phyloP scores from a whole-genome alignment of 78 protist genomes.

The Parvularia atlantis region DNA sequence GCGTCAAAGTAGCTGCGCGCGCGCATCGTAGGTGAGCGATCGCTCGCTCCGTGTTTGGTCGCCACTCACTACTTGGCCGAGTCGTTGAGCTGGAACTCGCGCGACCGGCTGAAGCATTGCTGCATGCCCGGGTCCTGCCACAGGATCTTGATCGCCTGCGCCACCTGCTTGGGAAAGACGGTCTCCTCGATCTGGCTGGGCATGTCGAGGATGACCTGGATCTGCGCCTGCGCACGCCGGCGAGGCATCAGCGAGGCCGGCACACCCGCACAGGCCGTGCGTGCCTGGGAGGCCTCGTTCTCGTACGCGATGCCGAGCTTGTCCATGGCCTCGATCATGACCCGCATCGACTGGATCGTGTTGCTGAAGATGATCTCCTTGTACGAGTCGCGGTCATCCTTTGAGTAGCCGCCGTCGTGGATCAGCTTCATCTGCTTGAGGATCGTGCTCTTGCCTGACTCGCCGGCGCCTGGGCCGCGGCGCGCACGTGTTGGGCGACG shows the following conservation, averaged over 20 bases:
- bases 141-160: not conserved
- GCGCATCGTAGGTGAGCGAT: not conserved
- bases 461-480: no score
- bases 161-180: no score
- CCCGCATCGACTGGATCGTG: slow-evolving; percentile 15
- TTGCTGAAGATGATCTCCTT: slow-evolving; percentile 12
- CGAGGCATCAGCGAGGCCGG: no score
- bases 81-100: slow-evolving; percentile 22
- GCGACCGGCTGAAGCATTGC: not conserved
- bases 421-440: slow-evolving; percentile 52
- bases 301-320: not conserved
- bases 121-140: slow-evolving; percentile 9
- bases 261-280: no score
- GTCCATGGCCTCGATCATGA: not conserved
- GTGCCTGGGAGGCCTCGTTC: not conserved
- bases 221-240: no score
- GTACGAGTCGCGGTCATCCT: slow-evolving; percentile 9
- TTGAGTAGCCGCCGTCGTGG: slow-evolving; percentile 27
- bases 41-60: no score
- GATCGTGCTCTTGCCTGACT: slow-evolving; percentile 57
- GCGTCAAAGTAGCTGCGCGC: not conserved
- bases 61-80: slow-evolving; percentile 15
- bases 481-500: no score
- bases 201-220: no score
- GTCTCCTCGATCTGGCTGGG: no score